Conservation (phyloP, 1,284 basidiomycete genomes). For the Cryptococcus deneoformans region DNA sequence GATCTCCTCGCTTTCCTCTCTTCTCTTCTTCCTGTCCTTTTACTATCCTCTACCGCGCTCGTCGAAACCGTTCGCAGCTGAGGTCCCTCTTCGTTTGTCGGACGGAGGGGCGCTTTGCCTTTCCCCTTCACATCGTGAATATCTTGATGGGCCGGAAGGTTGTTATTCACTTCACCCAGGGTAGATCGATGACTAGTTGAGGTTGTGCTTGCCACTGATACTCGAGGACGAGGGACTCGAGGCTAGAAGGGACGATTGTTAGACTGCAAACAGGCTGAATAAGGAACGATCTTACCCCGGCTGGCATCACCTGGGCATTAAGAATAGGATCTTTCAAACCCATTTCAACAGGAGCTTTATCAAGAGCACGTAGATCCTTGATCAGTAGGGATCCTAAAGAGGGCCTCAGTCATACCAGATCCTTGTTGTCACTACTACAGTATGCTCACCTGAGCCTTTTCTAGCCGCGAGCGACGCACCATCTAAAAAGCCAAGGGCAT, state of each 20-base stretch:
- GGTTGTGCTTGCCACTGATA: not conserved
- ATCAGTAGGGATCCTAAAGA: conserved; percentile 5
- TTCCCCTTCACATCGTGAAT: not conserved
- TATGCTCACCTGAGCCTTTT: conserved; percentile 5
- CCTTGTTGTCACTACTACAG: conserved; percentile 1
- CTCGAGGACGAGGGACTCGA: not conserved
- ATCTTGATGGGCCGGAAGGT: not conserved
- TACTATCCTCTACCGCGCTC: too few relatives aligned
- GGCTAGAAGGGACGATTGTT: too few relatives aligned
- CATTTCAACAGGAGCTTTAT: conserved; percentile 6
- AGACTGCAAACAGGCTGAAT: too few relatives aligned
- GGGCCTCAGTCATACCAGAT: not conserved
- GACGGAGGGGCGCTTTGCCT: not conserved
- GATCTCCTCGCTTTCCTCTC: not conserved
- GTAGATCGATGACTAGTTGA: not conserved
- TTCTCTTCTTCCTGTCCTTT: not conserved
- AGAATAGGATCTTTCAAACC: conserved; percentile 10
- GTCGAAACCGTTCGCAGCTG: too few relatives aligned
- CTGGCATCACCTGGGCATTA: not conserved
- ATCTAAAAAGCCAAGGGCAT: conserved; percentile 15
- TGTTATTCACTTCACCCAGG: not conserved
- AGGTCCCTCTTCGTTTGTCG: too few relatives aligned
- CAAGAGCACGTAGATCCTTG: conserved; percentile 12
- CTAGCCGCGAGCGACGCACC: conserved; percentile 15
- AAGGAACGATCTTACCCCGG: not conserved